Evolutionary conservation across 129 eudicot genomes (phyloP), one percentile per base, ranked within the genome.

Genomic region (Deinandra increscens): DNA sequence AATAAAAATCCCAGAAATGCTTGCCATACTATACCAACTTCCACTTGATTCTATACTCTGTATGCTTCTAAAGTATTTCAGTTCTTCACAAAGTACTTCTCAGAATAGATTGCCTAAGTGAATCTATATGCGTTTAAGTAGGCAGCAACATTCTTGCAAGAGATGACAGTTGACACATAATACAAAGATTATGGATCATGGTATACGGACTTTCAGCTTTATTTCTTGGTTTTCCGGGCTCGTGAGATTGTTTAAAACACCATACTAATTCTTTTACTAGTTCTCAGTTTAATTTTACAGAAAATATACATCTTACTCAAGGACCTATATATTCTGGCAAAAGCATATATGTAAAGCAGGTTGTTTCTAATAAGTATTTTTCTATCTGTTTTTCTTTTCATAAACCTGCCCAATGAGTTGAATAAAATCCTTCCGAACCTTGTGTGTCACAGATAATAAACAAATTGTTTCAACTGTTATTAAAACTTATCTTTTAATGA

Each of bases 71-170:
- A 84, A 60, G 67, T 91, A 70, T 87, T 83, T 60, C n/a, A n/a
- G 76, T 81, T 9, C 77, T 60, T 39, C 78, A 72, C 41, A 75
- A 84, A 37, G 79, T 10, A 39, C n/a, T n/a, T n/a, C n/a, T n/a
- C n/a, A n/a, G n/a, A n/a, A n/a, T n/a, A n/a, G n/a, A n/a, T n/a
- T n/a, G n/a, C n/a, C n/a, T n/a, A n/a, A n/a, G n/a, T n/a, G n/a
- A n/a, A n/a, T n/a, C n/a, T n/a, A n/a, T n/a, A n/a, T n/a, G n/a
- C n/a, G n/a, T n/a, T 55, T 64, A 68, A 55, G 53, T 72, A 69
- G 37, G 22, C 83, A 91, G 91, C n/a, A n/a, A 48, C 95, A 91
- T 87, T 88, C 83, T 77, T 83, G 87, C 82, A 91, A 87, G 87
- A 75, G n/a, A 85, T 91, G 91, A 83, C 88, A 11, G 95, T 85